Base-by-base conservation (phyloP, 805 yeast species). In the Candida jianshihensis region DNA sequence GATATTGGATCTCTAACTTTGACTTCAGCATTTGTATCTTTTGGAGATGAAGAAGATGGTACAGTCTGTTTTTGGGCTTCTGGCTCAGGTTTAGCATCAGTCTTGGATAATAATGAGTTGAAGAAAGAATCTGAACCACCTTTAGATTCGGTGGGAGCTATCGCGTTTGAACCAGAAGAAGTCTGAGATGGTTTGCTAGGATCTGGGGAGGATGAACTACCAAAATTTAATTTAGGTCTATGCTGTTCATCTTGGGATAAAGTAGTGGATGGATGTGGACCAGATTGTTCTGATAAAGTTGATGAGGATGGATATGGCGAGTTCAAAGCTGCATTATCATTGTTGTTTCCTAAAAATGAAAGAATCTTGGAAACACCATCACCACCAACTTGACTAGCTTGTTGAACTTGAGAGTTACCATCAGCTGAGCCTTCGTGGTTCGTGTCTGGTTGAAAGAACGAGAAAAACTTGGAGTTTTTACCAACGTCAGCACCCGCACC, bases 391-490 rank as follows among this genome's bases (percentile, higher is more conserved):
- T 32, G 28, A 12, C 26, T 11, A 7, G 39, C 5, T 9, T 14
- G 26, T 14, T 33, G 32, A 12, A 31, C n/a, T 11, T 42, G 40
- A 18, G 42, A 8, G 14, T 38, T 20, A n/a, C 17, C 14, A 16
- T 29, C 31, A 19, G 5, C 19, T 7, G 31, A 4, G 8, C 24
- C 9, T 12, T 13, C 14, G 16, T 16, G 20, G 17, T 18, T 18
- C 12, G 31, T 19, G 12, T 45, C 56, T 15, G 50, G 42, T 15
- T 41, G 41, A 40, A 53, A 53, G 40, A 53, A 45, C n/a, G 52
- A 45, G 16, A 47, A 44, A 39, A 53, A 53, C 34, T 52, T 52
- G 6, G 58, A 53, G 38, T 47, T 53, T 33, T 48, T 52, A 15
- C 48, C 46, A 26, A 28, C 48, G 13, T 36, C 47, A 19, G 26